Percentiles rank a stretch among this genome's conserved stretches.
These are phyloP conservation scores for Fusarium torreyae DNA, from an alignment of 2,329 filamentous ascomycete species.

Conservation along the genomic window DNA sequence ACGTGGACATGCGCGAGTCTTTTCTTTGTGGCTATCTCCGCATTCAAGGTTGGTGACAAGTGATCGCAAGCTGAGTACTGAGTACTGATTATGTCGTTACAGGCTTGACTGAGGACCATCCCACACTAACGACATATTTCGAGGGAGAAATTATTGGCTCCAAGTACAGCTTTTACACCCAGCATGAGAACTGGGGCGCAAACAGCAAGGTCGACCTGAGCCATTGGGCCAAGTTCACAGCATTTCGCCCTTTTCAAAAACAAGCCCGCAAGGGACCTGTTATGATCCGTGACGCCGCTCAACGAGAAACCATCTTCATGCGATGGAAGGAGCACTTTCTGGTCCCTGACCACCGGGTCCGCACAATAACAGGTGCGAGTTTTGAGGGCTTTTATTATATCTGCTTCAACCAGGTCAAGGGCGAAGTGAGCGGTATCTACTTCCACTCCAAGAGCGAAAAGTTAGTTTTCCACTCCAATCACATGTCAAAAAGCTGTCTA, in stretches of 20 bases:
- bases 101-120: conserved; percentile 96
- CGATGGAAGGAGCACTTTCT: conserved; percentile 99
- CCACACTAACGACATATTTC: conserved; percentile 97
- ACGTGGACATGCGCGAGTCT: conserved; percentile 94
- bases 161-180: conserved; percentile 94
- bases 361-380: conserved; percentile 92
- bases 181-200: conserved; percentile 91
- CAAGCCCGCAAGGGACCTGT: conserved; percentile 70
- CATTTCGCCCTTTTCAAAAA: conserved; percentile 82
- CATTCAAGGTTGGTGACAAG: conserved; percentile 81
- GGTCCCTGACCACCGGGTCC: conserved; percentile 93
- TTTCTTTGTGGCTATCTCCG: conserved; percentile 95
- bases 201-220: conserved; percentile 91
- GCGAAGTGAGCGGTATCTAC: conserved; percentile 92
- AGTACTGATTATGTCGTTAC: conserved; percentile 37
- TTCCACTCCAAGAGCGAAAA: conserved; percentile 99
- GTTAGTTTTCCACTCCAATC: conserved; percentile 67
- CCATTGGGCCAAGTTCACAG: conserved; percentile 92
- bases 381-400: conserved; percentile 99
- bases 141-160: conserved; percentile 97
- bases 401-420: conserved; percentile 93
- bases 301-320: conserved; percentile 96
- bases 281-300: conserved; percentile 77
- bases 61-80: not conserved
- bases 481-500: conserved; percentile 5